A percentile compares a stretch with the other conserved stretches of the same genome.
phyloP scores from a whole-genome alignment of 495 filamentous ascomycete species.

The Cercophora samala region DNA sequence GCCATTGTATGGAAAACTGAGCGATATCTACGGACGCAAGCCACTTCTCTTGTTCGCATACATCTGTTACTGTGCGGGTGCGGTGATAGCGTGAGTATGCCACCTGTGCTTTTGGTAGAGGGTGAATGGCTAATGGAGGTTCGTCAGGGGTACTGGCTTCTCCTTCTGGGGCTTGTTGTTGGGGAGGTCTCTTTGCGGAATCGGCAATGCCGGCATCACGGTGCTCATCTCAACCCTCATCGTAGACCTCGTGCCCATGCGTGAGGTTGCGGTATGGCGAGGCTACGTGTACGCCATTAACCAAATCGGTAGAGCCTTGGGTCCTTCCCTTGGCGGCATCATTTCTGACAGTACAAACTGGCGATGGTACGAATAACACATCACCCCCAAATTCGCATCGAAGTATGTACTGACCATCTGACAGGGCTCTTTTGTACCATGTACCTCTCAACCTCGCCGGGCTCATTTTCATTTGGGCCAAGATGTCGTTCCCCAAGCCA shows the following conservation, averaged over 20 bases:
- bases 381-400: background rate
- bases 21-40: slow-evolving; percentile 23
- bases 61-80: slow-evolving; percentile 8
- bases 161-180: slow-evolving; percentile 17
- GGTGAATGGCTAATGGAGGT: background rate
- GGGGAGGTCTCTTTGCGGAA: slow-evolving; percentile 16
- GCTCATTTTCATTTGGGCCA: slow-evolving; percentile 19
- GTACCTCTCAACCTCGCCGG: slow-evolving; percentile 16
- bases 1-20: slow-evolving; percentile 21
- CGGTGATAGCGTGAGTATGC: slow-evolving; percentile 10
- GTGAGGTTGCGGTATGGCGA: slow-evolving; percentile 25
- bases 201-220: slow-evolving; percentile 22
- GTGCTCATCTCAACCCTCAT: slow-evolving; percentile 23
- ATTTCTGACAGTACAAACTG: slow-evolving; percentile 16
- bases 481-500: slow-evolving; percentile 18
- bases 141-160: slow-evolving; percentile 13
- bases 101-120: background rate
- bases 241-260: slow-evolving; percentile 21
- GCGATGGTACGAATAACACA: slow-evolving; percentile 14
- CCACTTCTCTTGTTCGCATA: slow-evolving; percentile 20
- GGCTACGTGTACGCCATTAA: slow-evolving; percentile 22
- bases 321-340: slow-evolving; percentile 19
- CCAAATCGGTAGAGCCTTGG: slow-evolving; percentile 19
- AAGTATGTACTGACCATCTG: background rate
- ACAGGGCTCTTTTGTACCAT: slow-evolving; percentile 17